Evolutionary conservation across 2,329 filamentous ascomycete species (phyloP).

Genomic region (Phaeosphaeriaceae sp.): DNA sequence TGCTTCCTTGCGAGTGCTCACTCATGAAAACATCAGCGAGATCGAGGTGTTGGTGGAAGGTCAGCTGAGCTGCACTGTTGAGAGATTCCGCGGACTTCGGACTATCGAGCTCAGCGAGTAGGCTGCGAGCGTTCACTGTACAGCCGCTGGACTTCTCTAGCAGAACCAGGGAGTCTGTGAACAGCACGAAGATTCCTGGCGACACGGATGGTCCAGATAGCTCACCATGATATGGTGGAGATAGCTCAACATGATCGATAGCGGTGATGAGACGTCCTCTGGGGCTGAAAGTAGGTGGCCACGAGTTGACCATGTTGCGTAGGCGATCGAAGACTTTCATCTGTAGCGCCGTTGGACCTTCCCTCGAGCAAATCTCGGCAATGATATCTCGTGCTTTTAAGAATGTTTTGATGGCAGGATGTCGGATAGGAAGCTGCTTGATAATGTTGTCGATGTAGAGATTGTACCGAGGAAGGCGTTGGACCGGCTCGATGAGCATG

Average conservation of each 20-base stretch:
- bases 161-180: conserved; percentile 81
- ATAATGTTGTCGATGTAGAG: conserved; percentile 96
- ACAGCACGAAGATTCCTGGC: conserved; percentile 79
- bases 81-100: conserved; percentile 59
- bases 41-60: conserved; percentile 76
- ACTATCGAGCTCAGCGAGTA: conserved; percentile 86
- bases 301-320: conserved; percentile 77
- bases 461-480: conserved; percentile 91
- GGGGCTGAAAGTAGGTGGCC: conserved; percentile 76
- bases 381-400: conserved; percentile 92
- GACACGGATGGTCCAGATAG: conserved; percentile 54
- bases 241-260: conserved; percentile 79
- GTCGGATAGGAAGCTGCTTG: conserved; percentile 81
- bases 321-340: conserved; percentile 77
- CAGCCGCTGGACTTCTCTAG: conserved; percentile 73
- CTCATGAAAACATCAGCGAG: conserved; percentile 77
- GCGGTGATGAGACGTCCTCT: conserved; percentile 82
- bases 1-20: conserved; percentile 66
- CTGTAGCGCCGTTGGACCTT: conserved; percentile 73
- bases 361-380: conserved; percentile 94
- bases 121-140: conserved; percentile 74
- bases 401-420: conserved; percentile 83
- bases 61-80: conserved; percentile 64
- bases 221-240: conserved; percentile 71
- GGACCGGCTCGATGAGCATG: conserved; percentile 93